Evolutionary conservation across 2,329 filamentous ascomycete species (phyloP).

Genomic region (Penicillium sp.): DNA sequence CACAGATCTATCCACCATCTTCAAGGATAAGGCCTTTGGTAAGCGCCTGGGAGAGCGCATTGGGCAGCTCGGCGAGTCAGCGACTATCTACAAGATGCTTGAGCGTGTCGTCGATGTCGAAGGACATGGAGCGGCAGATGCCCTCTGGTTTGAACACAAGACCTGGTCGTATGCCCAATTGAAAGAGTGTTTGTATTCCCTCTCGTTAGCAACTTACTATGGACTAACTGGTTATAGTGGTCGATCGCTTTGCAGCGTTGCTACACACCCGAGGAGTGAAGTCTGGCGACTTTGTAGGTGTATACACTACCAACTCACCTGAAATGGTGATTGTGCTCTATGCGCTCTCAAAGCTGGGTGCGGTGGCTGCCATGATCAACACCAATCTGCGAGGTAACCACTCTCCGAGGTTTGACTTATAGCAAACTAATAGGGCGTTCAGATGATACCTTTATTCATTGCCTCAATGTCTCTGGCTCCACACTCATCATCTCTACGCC

Average conservation of each 20-base stretch:
- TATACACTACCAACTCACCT: slow-evolving; percentile 48
- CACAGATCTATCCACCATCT: slow-evolving; percentile 37
- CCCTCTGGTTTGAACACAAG: slow-evolving; percentile 48
- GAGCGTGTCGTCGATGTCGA: slow-evolving; percentile 39
- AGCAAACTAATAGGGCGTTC: background rate
- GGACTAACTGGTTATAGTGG: slow-evolving; percentile 31
- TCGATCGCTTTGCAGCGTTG: slow-evolving; percentile 42
- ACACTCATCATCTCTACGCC: slow-evolving; percentile 43
- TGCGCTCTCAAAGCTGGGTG: slow-evolving; percentile 46
- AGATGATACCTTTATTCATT: slow-evolving; percentile 46
- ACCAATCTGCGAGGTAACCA: slow-evolving; percentile 43
- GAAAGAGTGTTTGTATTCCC: slow-evolving; percentile 36
- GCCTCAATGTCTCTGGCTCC: slow-evolving; percentile 41
- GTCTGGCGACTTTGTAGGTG: slow-evolving; percentile 41
- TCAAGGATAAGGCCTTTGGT: slow-evolving; percentile 30
- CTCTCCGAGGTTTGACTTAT: background rate
- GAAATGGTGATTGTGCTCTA: slow-evolving; percentile 46
- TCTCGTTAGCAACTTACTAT: background rate
- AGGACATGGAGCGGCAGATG: slow-evolving; percentile 36
- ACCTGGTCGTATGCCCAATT: slow-evolving; percentile 46
- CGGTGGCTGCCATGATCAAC: slow-evolving; percentile 45
- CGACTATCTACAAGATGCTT: slow-evolving; percentile 43
- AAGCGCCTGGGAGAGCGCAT: slow-evolving; percentile 36
- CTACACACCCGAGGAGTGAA: slow-evolving; percentile 37
- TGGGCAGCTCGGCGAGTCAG: slow-evolving; percentile 35